Conservation (phyloP, 139 green algal species). For the Micractinium sp. region DNA sequence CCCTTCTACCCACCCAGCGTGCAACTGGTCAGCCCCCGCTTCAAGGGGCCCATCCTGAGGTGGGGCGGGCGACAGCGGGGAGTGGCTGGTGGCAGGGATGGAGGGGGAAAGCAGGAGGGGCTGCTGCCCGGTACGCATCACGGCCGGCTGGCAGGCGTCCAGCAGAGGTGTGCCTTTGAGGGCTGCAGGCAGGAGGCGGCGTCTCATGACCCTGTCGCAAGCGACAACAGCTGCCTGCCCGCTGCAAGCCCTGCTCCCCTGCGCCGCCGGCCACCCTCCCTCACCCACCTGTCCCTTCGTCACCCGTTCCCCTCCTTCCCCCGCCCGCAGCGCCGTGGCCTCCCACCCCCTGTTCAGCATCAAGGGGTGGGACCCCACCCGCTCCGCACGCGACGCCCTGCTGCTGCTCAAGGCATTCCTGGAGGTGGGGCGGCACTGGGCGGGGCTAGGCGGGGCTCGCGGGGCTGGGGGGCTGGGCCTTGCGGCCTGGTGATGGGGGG, state of each 20-base stretch:
- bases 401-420: conserved; percentile 64
- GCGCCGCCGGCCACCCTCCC: background rate
- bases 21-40: conserved; percentile 68
- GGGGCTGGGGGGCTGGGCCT: no score
- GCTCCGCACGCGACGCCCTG: conserved; percentile 55
- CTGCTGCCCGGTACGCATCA: background rate
- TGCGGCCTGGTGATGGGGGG: no score
- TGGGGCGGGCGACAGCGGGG: background rate
- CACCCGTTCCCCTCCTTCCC: background rate
- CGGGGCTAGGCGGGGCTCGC: background rate
- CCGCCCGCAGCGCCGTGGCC: conserved; percentile 52
- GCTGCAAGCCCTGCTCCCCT: background rate
- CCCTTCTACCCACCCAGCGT: conserved; percentile 85
- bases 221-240: background rate
- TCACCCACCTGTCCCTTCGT: background rate
- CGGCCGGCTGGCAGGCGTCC: no score
- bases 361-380: conserved; percentile 78
- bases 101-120: no score
- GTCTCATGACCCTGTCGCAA: no score
- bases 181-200: no score
- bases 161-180: no score
- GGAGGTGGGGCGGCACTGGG: conserved; percentile 48
- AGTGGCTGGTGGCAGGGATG: background rate
- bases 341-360: conserved; percentile 72
- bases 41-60: conserved; percentile 48